These are phyloP conservation scores for Fusarium abutilonis DNA, from an alignment of 2,329 filamentous ascomycete genomes.

Conservation along the genomic window DNA sequence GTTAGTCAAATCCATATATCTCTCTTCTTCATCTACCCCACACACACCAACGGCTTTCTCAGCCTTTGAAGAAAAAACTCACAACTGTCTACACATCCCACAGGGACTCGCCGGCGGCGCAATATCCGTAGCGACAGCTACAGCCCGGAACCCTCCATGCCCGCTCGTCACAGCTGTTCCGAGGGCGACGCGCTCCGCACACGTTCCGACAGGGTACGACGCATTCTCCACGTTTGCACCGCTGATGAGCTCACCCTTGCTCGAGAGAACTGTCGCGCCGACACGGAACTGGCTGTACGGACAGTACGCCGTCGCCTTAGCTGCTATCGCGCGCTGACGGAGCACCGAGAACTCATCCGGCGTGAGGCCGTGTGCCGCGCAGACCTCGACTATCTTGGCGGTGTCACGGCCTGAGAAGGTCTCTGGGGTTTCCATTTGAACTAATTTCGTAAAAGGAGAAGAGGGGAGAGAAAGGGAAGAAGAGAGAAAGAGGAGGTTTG, in stretches of 20 bases:
- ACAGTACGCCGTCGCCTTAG: conserved; percentile 86
- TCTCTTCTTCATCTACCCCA: not conserved
- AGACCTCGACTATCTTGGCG: conserved; percentile 43
- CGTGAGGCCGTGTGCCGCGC: conserved; percentile 60
- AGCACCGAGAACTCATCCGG: conserved; percentile 72
- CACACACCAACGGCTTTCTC: not conserved
- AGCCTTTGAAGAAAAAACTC: conserved; percentile 49
- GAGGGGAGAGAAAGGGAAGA: not conserved
- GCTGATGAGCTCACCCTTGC: conserved; percentile 53
- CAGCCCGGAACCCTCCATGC: conserved; percentile 71
- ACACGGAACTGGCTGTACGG: conserved; percentile 94
- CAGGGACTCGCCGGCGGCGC: conserved; percentile 78
- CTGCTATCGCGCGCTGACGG: conserved; percentile 69
- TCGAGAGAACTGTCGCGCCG: conserved; percentile 77
- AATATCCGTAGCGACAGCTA: conserved; percentile 88
- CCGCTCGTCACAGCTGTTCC: conserved; percentile 77
- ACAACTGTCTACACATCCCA: conserved; percentile 97
- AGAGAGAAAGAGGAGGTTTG: not conserved
- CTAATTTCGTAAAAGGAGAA: not conserved
- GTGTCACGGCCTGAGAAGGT: conserved; percentile 46
- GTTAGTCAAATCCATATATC: conserved; percentile 20
- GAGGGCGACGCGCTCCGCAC: conserved; percentile 91
- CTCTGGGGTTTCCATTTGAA: conserved; percentile 34
- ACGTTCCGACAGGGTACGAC: conserved; percentile 91
- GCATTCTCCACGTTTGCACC: conserved; percentile 96